These are phyloP conservation scores for Magnaporthiopsis rhizophila DNA, from an alignment of 2,329 filamentous ascomycete species.

Conservation along the genomic window DNA sequence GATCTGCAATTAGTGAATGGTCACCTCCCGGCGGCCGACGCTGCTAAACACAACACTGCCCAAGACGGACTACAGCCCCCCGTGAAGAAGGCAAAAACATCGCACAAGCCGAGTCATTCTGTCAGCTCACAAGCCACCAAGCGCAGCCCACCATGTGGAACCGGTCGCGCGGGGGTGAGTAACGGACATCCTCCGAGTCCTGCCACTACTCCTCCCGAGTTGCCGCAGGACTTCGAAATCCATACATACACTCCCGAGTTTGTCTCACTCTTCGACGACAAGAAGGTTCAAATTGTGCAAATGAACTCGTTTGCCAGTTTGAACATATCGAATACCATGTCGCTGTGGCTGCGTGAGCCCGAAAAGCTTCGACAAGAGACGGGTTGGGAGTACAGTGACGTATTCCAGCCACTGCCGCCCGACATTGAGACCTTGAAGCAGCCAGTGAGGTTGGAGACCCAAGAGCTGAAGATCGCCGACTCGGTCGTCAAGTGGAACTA, in stretches of 20 bases:
- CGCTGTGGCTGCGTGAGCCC: constrained; percentile 70
- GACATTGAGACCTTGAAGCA: constrained; percentile 34
- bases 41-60: constrained; percentile 36
- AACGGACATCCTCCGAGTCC: constrained; percentile 60
- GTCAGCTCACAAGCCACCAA: constrained; percentile 60
- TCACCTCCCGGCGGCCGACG: constrained; percentile 42
- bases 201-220: constrained; percentile 63
- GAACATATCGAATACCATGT: constrained; percentile 64
- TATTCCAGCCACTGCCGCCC: constrained; percentile 52
- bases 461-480: constrained; percentile 37
- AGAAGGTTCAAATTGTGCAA: constrained; percentile 48
- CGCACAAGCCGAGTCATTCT: constrained; percentile 71
- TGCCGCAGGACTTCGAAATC: constrained; percentile 52
- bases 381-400: constrained; percentile 55
- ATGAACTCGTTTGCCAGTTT: constrained; percentile 76
- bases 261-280: constrained; percentile 62
- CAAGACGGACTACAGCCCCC: constrained; percentile 47
- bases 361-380: constrained; percentile 60
- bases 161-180: constrained; percentile 47
- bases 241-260: constrained; percentile 71
- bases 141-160: constrained; percentile 57
- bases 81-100: constrained; percentile 73
- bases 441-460: constrained; percentile 42
- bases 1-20: constrained; percentile 58
- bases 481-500: constrained; percentile 63